Base-by-base conservation (phyloP, 176 grass and related monocot genomes). In the Aechmea fasciata region DNA sequence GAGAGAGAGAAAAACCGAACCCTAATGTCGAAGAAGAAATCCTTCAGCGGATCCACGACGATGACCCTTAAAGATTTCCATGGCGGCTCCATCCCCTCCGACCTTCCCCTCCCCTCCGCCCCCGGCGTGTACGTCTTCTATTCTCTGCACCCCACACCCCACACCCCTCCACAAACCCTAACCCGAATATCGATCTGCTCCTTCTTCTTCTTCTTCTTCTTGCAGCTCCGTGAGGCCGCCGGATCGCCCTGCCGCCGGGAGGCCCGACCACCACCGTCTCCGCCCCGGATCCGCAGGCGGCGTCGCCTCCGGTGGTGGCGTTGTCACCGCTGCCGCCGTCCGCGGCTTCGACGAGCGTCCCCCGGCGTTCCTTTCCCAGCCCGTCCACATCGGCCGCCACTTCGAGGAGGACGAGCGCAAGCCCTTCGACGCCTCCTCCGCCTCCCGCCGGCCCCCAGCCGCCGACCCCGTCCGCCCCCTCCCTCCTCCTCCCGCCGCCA, bases 41-140 rank as follows among this genome's bases (percentile, higher is more conserved):
- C 75, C 33, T 57, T 61, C 15, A 72, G 26, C 53, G 70, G 70
- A 59, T 69, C 75, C 10, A 92, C 76, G 22, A 97, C 93, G 73
- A 92, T 97, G 93, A 97, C 83, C 22, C 86, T 97, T 49, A 92
- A 90, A 77, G 93, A 97, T 77, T 97, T 97, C 89, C 93, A 97
- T 77, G 93, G 89, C 75, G 89, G 93, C 54, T 90, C 93, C 74
- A 97, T 97, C 76, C 93, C 93, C 50, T 97, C 93, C 77, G 89
- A 97, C 67, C 89, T 90, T 61, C 75, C 80, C 49, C 87, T 99
- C 24, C 94, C 94, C 63, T 99, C 94, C 51, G 94, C 94, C 9
- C 89, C 90, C 11, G 84, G 87, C 80, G 74, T 87, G 87, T 90
- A 90, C 85, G 63, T 73, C 2, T 25, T 17, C 63, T 75, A 3